Base-by-base conservation (phyloP, 2,329 filamentous ascomycete genomes). In the Colletotrichum abscissum region DNA sequence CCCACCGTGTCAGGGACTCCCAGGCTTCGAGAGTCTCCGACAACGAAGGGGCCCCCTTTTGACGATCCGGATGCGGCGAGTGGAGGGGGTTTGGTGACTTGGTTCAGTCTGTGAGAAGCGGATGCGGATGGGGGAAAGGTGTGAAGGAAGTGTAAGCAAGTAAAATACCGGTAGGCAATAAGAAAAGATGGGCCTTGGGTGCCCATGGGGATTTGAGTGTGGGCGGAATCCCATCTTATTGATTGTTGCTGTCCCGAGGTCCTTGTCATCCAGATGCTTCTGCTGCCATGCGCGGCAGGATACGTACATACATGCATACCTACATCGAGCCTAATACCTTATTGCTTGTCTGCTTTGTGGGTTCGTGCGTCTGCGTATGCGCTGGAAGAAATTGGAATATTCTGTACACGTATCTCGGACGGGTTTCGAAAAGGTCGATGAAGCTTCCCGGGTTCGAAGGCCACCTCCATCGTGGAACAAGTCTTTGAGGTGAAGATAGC, bases 1-100 rank as follows among this genome's bases (percentile, higher is more conserved):
- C n/a, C 63, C 9, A 56, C 63, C 4, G 33, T 28, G 5, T 42
- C 30, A 46, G 52, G 63, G 52, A 56, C 24, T 38, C 63, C 63
- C 30, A 42, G 8, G 49, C 63, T 42, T 65, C 49, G 28, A 22
- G 30, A 42, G 8, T 28, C 30, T 38, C 33, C 16, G 63, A 38
- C n/a, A 63, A 49, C 66, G 59, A 59, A 33, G 46, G 19, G 11
- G 38, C 63, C 54, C 30, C 49, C 4, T 33, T 63, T 63, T 54
- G 65, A 28, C 49, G 65, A 58, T 69, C 58, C 49, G 58, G 30
- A 72, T 63, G 65, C 58, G 59, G 69, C 59, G 42, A 69, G 22
- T 42, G 38, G 38, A 19, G 54, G 38, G n/a, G 38, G 38, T 42
- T 42, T 42, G 14, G 38, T 19, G 7, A 42, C 38, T 42, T 42